Percentiles rank a stretch among this genome's conserved stretches.
These are phyloP conservation scores for Lactarius hengduanensis DNA, from an alignment of 768 basidiomycete species.

Conservation along the genomic window DNA sequence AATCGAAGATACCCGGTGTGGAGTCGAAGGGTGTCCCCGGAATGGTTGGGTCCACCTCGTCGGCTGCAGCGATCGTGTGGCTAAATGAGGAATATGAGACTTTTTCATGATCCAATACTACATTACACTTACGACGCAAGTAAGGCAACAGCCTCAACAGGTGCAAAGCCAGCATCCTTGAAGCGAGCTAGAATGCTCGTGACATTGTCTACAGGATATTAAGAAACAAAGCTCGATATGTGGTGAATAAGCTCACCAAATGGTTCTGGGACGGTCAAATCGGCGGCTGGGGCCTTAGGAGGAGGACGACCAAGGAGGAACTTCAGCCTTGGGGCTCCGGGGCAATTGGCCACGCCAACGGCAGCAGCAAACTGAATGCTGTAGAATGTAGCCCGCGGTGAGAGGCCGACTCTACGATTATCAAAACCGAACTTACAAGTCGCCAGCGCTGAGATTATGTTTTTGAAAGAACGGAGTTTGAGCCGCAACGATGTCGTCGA, in stretches of 20 bases:
- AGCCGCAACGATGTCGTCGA: slow-evolving; percentile 24
- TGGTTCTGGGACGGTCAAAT: slow-evolving; percentile 39
- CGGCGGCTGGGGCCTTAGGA: slow-evolving; percentile 26
- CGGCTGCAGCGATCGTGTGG: slow-evolving; percentile 30
- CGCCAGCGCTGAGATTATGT: slow-evolving; percentile 43
- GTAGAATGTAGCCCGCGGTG: not conserved
- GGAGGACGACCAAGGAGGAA: slow-evolving; percentile 39
- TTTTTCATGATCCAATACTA: not conserved
- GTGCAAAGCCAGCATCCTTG: slow-evolving; percentile 37
- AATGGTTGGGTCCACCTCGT: slow-evolving; percentile 34
- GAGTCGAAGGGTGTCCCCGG: slow-evolving; percentile 39
- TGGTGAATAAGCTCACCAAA: slow-evolving; percentile 16
- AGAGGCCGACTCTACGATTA: not conserved
- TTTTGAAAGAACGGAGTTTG: slow-evolving; percentile 43
- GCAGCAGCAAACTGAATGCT: slow-evolving; percentile 39
- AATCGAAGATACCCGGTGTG: slow-evolving; percentile 33
- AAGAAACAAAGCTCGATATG: not conserved
- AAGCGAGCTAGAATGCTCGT: slow-evolving; percentile 34
- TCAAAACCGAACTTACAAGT: slow-evolving; percentile 41
- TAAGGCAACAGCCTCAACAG: slow-evolving; percentile 37
- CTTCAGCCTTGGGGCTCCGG: slow-evolving; percentile 36
- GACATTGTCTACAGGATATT: slow-evolving; percentile 31
- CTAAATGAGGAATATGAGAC: slow-evolving; percentile 18
- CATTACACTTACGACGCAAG: slow-evolving; percentile 33
- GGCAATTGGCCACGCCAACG: slow-evolving; percentile 38